Base-by-base conservation (phyloP, 805 yeast genomes). In the Martiniozyma abietophila region DNA sequence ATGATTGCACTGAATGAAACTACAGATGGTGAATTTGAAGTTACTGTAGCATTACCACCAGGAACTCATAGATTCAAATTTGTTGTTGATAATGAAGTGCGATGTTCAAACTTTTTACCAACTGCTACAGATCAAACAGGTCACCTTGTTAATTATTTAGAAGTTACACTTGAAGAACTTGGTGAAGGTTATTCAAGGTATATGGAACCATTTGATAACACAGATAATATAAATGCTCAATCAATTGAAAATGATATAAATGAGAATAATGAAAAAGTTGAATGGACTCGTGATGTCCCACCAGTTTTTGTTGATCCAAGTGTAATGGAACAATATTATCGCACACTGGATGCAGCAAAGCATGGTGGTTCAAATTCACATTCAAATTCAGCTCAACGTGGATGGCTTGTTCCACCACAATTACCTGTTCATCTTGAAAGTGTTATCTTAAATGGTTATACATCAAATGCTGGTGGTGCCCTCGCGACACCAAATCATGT, bases 111-210 rank as follows among this genome's bases (percentile, higher is more conserved):
- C 56, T 76, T 70, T 45, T 67, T 88, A 46, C 95, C 95, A n/a
- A 86, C 95, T 1, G 97, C 97, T 5, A 88, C 97, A 0, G 96
- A 89, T 58, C 94, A 88, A 43, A 80, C 86, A 77, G 97, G 97
- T 31, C 88, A 88, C 53, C 82, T 88, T 49, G 95, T 89, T 32
- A 88, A 88, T 58, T 88, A 88, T 57, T 69, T 88, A 36, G 95
- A 85, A 56, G 80, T 84, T 18, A 49, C 51, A 10, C 58, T n/a
- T n/a, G n/a, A n/a, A n/a, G n/a, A n/a, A n/a, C n/a, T n/a, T n/a
- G n/a, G n/a, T n/a, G n/a, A n/a, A n/a, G n/a, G n/a, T n/a, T n/a
- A n/a, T n/a, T n/a, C n/a, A n/a, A n/a, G n/a, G n/a, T n/a, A n/a
- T n/a, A n/a, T n/a, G n/a, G n/a, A n/a, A n/a, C n/a, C n/a, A n/a